Evolutionary conservation across 75 land plant species (phyloP).

Genomic region (Isoetes taiwanensis): DNA sequence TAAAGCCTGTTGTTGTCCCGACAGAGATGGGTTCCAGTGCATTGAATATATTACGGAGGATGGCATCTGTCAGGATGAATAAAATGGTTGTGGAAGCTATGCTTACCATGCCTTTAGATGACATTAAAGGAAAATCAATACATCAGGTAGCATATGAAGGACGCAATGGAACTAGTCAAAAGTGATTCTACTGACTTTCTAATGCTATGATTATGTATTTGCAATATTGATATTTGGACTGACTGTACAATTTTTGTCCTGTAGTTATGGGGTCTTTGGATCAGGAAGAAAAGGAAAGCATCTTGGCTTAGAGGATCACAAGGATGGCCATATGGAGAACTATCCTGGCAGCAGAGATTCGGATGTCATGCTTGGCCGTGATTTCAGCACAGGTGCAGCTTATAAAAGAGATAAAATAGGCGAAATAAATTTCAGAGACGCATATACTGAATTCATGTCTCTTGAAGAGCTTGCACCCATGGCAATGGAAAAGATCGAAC

Average conservation of each 20-base stretch:
- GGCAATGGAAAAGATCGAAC: conserved; percentile 93
- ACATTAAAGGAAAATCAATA: conserved; percentile 69
- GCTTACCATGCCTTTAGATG: conserved; percentile 88
- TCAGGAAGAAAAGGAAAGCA: not conserved
- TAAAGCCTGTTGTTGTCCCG: conserved; percentile 84
- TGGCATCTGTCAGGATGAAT: conserved; percentile 79
- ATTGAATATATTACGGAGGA: conserved; percentile 52
- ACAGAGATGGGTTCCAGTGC: conserved; percentile 79
- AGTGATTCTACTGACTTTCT: not conserved
- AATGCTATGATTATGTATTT: not conserved
- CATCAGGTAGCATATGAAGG: conserved; percentile 66
- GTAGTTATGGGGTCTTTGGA: conserved; percentile 9
- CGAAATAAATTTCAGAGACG: no score
- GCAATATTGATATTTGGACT: not conserved
- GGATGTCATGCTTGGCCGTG: not conserved
- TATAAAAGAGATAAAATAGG: not conserved
- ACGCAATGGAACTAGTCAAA: conserved; percentile 21
- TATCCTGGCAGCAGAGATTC: no score
- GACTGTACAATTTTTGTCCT: not conserved
- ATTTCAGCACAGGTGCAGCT: not conserved
- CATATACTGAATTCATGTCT: conserved; percentile 61
- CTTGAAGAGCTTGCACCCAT: conserved; percentile 91
- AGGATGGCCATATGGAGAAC: no score
- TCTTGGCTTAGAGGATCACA: not conserved
- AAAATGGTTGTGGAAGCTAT: conserved; percentile 68